Base-by-base conservation (phyloP, 306 rosid genomes). In the Acacia crassicarpa region DNA sequence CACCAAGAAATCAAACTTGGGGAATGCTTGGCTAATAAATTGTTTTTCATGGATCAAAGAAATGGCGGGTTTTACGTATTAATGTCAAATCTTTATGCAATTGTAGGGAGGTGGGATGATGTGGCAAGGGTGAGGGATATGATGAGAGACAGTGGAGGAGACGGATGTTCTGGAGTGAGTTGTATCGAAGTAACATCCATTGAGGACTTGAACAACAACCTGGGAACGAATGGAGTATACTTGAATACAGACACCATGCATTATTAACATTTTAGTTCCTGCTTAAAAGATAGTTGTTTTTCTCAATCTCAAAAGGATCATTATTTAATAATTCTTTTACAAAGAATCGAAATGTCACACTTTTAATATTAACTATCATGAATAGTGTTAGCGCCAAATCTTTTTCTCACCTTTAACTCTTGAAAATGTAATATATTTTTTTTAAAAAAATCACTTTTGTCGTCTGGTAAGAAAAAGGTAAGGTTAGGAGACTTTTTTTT, bases 81-180 rank as follows among this genome's bases (percentile, higher is more conserved):
- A 78, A 87, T 92, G 93, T 94, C 98, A 27, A 94, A 91, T 86
- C 89, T 94, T 72, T 92, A 92, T 83, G 97, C 94, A 4, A 77
- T 69, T 40, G 82, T 86, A 63, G 92, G 91, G 78, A 88, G 95
- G 88, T 92, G 98, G 95, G 86, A 84, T 75, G 95, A 94, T 76
- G 97, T 89, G 67, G 97, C 88, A 48, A 88, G 87, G 82, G 90
- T 94, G 83, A 89, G 96, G 87, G 76, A 87, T 88, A 92, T 92
- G 92, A 92, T 91, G 94, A 91, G 88, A 87, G 89, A 85, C 27
- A 85, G 27, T 35, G 91, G 90, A 78, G 92, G 92, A 7, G 95
- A 89, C 80, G 93, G 89, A 30, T 92, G 89, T 81, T 86, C 86
- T 5, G 93, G 93, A 43, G 68, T 84, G 45, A 91, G 97, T 83